A percentile compares a stretch with the other conserved stretches of the same genome.
phyloP scores from a whole-genome alignment of 2,329 filamentous ascomycete species.

The Diaporthe humulicola region DNA sequence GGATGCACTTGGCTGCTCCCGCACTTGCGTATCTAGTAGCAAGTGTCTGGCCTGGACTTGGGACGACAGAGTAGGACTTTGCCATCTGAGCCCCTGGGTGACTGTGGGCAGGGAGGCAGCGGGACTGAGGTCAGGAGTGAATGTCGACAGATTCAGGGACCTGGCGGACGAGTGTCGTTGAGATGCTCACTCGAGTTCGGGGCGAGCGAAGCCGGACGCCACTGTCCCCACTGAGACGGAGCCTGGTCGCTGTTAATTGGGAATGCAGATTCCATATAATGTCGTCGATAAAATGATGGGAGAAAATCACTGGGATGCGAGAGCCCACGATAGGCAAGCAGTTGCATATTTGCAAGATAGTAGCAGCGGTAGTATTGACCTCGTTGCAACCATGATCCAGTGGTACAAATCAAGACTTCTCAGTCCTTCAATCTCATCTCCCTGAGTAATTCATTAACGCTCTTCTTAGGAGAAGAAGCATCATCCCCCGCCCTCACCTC shows the following conservation, averaged over 20 bases:
- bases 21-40: constrained; percentile 52
- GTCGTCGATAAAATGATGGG: no score
- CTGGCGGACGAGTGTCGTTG: constrained; percentile 32
- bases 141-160: constrained; percentile 42
- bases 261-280: not conserved
- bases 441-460: not conserved
- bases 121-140: constrained; percentile 55
- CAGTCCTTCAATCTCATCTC: not conserved
- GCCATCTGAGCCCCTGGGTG: constrained; percentile 63
- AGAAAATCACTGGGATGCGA: not conserved
- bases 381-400: not conserved
- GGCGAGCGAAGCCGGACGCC: no score
- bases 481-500: not conserved
- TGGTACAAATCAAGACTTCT: not conserved
- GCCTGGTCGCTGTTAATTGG: not conserved
- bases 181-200: not conserved
- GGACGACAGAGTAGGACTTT: constrained; percentile 54
- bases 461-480: not conserved
- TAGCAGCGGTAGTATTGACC: not conserved
- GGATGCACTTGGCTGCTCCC: constrained; percentile 57
- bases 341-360: not conserved
- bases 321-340: not conserved
- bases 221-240: not conserved
- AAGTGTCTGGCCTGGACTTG: constrained; percentile 67
- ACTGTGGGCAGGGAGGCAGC: constrained; percentile 56